These are phyloP conservation scores for Daldinia decipiens DNA, from an alignment of 495 filamentous ascomycete species.

Conservation along the genomic window DNA sequence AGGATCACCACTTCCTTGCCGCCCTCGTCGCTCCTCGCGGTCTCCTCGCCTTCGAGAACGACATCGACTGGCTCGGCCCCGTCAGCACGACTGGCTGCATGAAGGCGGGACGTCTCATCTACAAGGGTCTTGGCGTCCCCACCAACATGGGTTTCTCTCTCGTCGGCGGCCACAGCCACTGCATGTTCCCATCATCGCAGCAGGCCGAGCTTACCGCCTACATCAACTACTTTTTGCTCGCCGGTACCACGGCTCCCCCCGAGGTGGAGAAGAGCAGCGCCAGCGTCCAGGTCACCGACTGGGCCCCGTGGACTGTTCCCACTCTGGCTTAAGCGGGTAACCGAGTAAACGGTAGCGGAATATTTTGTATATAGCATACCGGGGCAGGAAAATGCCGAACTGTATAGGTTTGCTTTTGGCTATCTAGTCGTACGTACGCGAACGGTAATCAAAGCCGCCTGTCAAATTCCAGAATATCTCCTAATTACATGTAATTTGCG, in stretches of 20 bases:
- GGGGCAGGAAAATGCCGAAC: not conserved
- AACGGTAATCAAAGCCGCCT: slow-evolving; percentile 10
- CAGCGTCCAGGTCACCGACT: slow-evolving; percentile 49
- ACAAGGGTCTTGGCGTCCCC: slow-evolving; percentile 59
- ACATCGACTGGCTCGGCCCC: slow-evolving; percentile 66
- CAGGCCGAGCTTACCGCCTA: slow-evolving; percentile 62
- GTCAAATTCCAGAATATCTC: not conserved
- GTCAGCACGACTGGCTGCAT: slow-evolving; percentile 64
- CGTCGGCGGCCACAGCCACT: slow-evolving; percentile 64
- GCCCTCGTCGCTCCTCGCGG: slow-evolving; percentile 59
- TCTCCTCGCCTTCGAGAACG: slow-evolving; percentile 62
- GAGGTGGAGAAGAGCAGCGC: slow-evolving; percentile 55
- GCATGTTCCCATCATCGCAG: slow-evolving; percentile 61
- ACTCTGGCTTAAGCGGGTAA: slow-evolving; percentile 47
- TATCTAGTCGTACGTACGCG: slow-evolving; percentile 26
- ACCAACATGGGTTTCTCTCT: slow-evolving; percentile 63
- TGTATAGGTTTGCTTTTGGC: not conserved
- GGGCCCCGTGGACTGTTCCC: slow-evolving; percentile 58
- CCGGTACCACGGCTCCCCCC: slow-evolving; percentile 46
- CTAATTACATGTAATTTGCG: not conserved
- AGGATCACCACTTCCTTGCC: slow-evolving; percentile 63
- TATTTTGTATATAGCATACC: slow-evolving; percentile 28
- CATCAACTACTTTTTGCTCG: slow-evolving; percentile 64
- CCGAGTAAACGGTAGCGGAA: not conserved
- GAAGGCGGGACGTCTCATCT: slow-evolving; percentile 61